phyloP scores from a whole-genome alignment of 2,329 filamentous ascomycete genomes.

The Neonectria magnoliae region DNA sequence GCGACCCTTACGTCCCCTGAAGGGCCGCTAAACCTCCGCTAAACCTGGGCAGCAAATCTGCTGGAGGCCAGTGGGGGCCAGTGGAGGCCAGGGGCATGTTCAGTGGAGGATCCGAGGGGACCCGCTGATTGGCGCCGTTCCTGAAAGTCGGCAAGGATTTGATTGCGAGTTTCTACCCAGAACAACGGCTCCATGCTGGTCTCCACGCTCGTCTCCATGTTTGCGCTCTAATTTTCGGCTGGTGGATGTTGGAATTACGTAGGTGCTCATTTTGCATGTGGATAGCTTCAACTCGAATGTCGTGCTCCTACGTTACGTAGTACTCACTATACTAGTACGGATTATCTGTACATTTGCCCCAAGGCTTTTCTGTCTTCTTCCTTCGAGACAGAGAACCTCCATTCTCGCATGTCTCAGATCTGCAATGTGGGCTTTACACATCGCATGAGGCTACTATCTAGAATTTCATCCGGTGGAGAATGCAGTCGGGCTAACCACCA shows the following conservation, averaged over 20 bases:
- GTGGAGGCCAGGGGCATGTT: background rate
- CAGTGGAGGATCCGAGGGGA: background rate
- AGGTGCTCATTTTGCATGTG: background rate
- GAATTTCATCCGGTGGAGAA: background rate
- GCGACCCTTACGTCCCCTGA: slow-evolving; percentile 30
- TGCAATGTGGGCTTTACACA: background rate
- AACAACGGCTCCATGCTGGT: background rate
- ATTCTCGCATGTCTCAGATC: background rate
- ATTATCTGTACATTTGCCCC: background rate
- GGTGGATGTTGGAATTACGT: background rate
- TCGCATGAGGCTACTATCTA: background rate
- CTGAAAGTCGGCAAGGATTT: slow-evolving; percentile 13
- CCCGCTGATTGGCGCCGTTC: slow-evolving; percentile 20
- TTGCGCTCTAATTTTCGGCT: slow-evolving; percentile 5
- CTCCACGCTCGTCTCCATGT: background rate
- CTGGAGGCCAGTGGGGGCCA: slow-evolving; percentile 10
- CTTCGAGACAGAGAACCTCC: background rate
- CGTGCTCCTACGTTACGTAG: background rate
- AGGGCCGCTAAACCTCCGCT: slow-evolving; percentile 4
- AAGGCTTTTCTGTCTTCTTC: background rate
- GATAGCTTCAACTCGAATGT: background rate
- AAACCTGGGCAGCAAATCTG: slow-evolving; percentile 16
- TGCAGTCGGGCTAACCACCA: background rate
- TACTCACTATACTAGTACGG: background rate
- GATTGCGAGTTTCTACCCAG: slow-evolving; percentile 4